Base-by-base conservation (phyloP, 2,329 filamentous ascomycete species). In the Juglanconis juglandina region DNA sequence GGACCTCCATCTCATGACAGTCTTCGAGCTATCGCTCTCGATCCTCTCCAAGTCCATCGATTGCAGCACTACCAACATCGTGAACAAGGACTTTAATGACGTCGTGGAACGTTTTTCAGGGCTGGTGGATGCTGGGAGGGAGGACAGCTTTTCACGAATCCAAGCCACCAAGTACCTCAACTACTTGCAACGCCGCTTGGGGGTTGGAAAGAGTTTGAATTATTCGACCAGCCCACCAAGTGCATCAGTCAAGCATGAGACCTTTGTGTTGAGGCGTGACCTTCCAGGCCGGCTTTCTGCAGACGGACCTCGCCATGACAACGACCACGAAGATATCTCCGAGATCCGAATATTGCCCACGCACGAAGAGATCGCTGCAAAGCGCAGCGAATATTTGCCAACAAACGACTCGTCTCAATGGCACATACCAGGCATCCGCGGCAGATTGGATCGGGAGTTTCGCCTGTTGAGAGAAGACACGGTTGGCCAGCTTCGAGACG, bases 401-500 rank as follows among this genome's bases (percentile, higher is more conserved):
- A 70, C 67, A 4, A 76, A 68, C 3, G 74, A 81, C 65, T 66
- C 75, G 2, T 66, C 69, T 0, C 69, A 71, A 8, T 75, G 74
- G 59, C 76, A 82, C 63, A 67, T 76, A 14, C 64, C 68, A 3
- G 78, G 80, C 1, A 74, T 80, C 10, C 69, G 68, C 4, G 80
- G 82, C 2, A 74, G 82, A 1, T 67, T 86, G 0, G 83, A 86
- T 67, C 73, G 78, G 58, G 78, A 85, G 57, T 86, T 86, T 53
- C 77, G 83, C 14, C 75, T 86, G 1, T 67, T 85, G 1, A 75
- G 83, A 2, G 80, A 85, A 68, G 82, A 86, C 63, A 82, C 78
- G 0, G 72, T 85, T 2, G 81, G 81, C 0, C 78, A 83, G 60
- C 71, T 86, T 4, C 74, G 80, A 42, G 79, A 84, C 64, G 76